These are phyloP conservation scores for Rhynchospora pubera DNA, from an alignment of 176 grass and related monocot genomes.

Conservation along the genomic window DNA sequence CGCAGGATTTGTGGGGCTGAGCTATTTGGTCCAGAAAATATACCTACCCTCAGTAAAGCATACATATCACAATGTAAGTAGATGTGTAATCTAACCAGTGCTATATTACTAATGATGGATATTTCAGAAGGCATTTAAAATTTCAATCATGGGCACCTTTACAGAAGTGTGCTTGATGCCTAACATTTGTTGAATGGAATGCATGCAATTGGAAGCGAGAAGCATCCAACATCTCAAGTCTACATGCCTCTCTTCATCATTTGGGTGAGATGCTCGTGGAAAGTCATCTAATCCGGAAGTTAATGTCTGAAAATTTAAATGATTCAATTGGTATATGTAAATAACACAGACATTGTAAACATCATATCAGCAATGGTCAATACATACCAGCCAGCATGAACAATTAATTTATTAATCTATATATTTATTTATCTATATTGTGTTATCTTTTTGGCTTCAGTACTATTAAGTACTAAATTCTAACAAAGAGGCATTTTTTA, in stretches of 20 bases:
- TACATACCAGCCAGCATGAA: not conserved
- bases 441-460: not conserved
- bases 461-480: not conserved
- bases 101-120: constrained; percentile 1
- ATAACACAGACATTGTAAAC: not conserved
- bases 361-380: not conserved
- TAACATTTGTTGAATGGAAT: constrained; percentile 66
- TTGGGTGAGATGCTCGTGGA: constrained; percentile 93
- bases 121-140: not conserved
- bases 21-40: not conserved
- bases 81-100: not conserved
- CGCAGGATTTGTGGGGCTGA: not conserved
- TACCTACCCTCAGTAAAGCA: not conserved
- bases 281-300: constrained; percentile 96
- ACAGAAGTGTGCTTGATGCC: constrained; percentile 49
- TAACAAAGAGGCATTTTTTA: not conserved
- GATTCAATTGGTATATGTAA: constrained; percentile 7
- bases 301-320: constrained; percentile 53
- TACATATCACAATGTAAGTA: not conserved
- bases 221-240: constrained; percentile 97
- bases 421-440: not conserved
- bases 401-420: not conserved
- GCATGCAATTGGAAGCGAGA: constrained; percentile 81
- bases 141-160: constrained; percentile 17
- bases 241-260: constrained; percentile 82